Percentiles rank a stretch among this genome's conserved stretches.
Evolutionary conservation across 1,284 basidiomycete species (phyloP).

Genomic region (Afroboletus lepidellus): DNA sequence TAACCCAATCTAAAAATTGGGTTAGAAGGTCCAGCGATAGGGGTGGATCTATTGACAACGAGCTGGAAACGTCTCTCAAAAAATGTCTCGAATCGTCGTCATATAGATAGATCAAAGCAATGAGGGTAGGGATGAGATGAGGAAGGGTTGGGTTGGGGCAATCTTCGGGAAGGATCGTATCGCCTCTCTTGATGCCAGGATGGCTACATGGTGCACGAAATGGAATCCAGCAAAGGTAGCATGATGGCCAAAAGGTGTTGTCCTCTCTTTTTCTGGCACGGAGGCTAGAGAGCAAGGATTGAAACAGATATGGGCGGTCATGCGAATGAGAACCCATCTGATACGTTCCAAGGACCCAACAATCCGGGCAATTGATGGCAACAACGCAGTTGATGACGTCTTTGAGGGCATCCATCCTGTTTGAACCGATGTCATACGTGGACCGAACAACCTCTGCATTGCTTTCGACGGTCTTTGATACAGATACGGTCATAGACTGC

Average conservation of each 20-base stretch:
- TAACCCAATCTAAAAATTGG: too few species aligned
- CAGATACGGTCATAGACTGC: not conserved
- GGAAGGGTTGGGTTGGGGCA: not conserved
- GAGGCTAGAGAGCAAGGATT: not conserved
- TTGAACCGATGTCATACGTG: not conserved
- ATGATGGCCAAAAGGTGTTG: not conserved
- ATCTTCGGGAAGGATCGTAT: not conserved
- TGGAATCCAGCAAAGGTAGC: not conserved
- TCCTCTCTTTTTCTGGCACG: not conserved
- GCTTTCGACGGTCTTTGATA: not conserved
- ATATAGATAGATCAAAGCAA: not conserved
- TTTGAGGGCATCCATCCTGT: not conserved
- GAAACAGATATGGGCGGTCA: not conserved
- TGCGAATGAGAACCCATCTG: not conserved
- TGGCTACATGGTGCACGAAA: not conserved
- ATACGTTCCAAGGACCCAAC: not conserved
- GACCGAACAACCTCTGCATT: not conserved
- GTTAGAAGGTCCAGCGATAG: not conserved
- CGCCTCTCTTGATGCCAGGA: not conserved
- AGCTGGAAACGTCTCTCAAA: not conserved
- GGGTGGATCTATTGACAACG: not conserved
- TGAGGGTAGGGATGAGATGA: not conserved
- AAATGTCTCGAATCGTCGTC: not conserved
- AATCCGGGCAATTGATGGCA: not conserved
- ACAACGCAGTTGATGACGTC: not conserved